Evolutionary conservation across 768 basidiomycete species (phyloP), one percentile per base, ranked within the genome.

Genomic region (Leccinellum albellum): DNA sequence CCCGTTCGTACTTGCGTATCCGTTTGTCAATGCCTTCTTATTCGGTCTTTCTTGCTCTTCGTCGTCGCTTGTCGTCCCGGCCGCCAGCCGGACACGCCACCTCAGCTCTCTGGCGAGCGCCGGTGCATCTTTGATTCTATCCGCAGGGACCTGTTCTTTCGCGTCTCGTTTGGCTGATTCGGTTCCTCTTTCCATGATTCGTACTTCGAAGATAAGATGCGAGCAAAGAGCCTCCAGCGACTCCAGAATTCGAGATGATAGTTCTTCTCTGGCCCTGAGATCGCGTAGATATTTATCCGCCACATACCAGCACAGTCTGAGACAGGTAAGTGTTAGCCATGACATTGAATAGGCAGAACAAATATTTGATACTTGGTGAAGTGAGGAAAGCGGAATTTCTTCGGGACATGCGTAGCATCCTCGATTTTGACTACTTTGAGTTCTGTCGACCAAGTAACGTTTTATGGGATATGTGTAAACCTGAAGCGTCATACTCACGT

Each of bases 361-460:
- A 70, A 69, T 21, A 20, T 3, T 3, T 54, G 68, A 68, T 65
- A 90, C 90, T 81, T 87, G 55, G 86, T 76, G 64, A 94, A 91
- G 69, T 87, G 78, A 1, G 93, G 93, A 65, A 91, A 95, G 45
- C 90, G 80, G 70, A 94, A 94, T 70, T 91, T 91, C 71, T 90
- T 94, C 0, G 96, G 94, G 1, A 98, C 96, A 55, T 89, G 88
- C 1, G 95, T 98, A 2, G 83, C 80, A 61, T 92, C 90, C 72
- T 99, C 96, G 64, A 99, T 97, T 50, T 94, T 86, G 49, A 94
- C 80, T 23, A 99, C 83, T 57, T 85, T 84, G 20, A 98, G 78
- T 74, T 99, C 94, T 96, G 71, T 53, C 32, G 40, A 13, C 48
- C 51, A 13, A 21, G 15, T 64, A 45, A 73, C 59, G 24, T 17